Evolutionary conservation across 495 filamentous ascomycete species (phyloP).

Genomic region (Tuber calosporum): DNA sequence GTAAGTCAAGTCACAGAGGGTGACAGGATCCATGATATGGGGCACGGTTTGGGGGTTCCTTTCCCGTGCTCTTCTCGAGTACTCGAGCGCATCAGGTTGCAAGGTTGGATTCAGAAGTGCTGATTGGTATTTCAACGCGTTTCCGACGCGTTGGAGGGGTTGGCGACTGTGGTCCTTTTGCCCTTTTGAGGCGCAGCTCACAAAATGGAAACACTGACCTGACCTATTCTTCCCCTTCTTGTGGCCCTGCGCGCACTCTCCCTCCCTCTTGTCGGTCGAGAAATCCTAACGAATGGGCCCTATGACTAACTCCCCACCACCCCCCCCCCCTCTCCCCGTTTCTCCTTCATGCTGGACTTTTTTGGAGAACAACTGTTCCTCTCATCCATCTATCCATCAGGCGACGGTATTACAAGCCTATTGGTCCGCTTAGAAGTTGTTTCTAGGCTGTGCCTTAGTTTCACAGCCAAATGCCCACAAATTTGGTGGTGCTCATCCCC

Average conservation of each 20-base stretch:
- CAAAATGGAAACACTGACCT: neutral
- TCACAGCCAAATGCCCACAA: neutral
- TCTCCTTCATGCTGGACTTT: neutral
- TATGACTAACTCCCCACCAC: constrained; percentile 5
- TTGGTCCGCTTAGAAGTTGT: neutral
- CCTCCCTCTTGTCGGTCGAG: neutral
- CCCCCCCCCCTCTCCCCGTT: neutral
- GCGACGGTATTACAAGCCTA: neutral
- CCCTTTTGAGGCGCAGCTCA: neutral
- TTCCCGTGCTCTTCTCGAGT: no score
- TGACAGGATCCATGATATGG: neutral
- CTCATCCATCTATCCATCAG: neutral
- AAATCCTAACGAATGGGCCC: neutral
- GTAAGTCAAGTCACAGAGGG: constrained; percentile 3
- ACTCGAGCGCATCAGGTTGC: no score
- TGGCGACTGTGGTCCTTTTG: neutral
- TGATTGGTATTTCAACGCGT: neutral
- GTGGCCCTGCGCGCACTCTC: neutral
- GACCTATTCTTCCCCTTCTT: neutral
- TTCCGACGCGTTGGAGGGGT: neutral
- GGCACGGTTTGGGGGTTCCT: no score
- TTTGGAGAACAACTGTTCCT: neutral
- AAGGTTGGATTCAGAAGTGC: neutral
- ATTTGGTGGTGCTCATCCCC: neutral
- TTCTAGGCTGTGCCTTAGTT: neutral